A percentile compares a stretch with the other conserved stretches of the same genome.
Evolutionary conservation across 768 basidiomycete genomes (phyloP).

Genomic region (Mycena kentingensis): DNA sequence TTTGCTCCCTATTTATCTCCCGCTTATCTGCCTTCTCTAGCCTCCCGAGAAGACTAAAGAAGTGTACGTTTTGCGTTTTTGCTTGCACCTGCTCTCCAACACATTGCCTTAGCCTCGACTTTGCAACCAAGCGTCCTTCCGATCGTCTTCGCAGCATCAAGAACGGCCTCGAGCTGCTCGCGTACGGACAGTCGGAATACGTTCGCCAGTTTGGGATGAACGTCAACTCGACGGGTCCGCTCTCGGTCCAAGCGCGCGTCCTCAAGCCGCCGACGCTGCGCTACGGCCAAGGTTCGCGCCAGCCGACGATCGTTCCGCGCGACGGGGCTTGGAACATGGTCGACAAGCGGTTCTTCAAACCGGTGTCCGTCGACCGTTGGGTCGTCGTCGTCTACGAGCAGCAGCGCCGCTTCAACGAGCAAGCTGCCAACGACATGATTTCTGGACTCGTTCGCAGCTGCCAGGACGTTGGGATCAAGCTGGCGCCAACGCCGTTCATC

Average conservation of each 20-base stretch:
- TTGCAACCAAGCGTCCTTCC: constrained; percentile 62
- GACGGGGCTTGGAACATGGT: constrained; percentile 86
- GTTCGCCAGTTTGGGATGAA: constrained; percentile 73
- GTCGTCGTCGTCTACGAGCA: constrained; percentile 69
- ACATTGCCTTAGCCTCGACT: constrained; percentile 39
- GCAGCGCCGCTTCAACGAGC: constrained; percentile 52
- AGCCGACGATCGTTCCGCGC: constrained; percentile 61
- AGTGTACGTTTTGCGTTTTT: constrained; percentile 35
- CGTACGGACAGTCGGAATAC: constrained; percentile 75
- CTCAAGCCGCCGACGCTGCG: constrained; percentile 65
- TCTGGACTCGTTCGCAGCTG: constrained; percentile 51
- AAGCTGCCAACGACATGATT: constrained; percentile 56
- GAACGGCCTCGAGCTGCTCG: constrained; percentile 59
- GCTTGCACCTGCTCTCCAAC: not conserved
- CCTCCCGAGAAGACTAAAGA: constrained; percentile 65
- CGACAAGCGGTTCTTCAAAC: constrained; percentile 68
- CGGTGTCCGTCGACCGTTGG: constrained; percentile 58
- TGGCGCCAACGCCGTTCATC: constrained; percentile 48
- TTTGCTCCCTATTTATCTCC: constrained; percentile 24
- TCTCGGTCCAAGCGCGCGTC: constrained; percentile 62
- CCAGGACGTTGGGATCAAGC: constrained; percentile 60
- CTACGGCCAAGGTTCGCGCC: constrained; percentile 61
- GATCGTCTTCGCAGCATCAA: constrained; percentile 58
- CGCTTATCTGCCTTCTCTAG: constrained; percentile 22
- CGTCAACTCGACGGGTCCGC: constrained; percentile 54